These are phyloP conservation scores for Ulvella scutata DNA, from an alignment of 139 green algal species.

Conservation along the genomic window DNA sequence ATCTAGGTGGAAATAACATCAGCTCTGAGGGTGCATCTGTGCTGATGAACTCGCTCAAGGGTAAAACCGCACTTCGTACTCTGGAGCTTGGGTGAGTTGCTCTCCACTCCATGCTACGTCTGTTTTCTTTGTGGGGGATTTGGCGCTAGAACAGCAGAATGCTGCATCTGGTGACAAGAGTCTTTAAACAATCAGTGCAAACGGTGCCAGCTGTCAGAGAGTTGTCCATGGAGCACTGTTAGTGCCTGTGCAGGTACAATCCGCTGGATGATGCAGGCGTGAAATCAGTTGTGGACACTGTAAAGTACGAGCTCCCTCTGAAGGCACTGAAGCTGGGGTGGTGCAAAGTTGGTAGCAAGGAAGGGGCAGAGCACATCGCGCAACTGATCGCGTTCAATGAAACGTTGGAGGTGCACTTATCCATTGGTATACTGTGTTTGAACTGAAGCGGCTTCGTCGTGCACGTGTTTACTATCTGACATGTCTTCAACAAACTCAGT, in stretches of 20 bases:
- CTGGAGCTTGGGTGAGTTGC: slow-evolving; percentile 55
- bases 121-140: too few relatives aligned
- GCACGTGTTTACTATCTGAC: too few relatives aligned
- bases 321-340: slow-evolving; percentile 78
- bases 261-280: slow-evolving; percentile 67
- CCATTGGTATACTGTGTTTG: too few relatives aligned
- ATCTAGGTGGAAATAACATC: slow-evolving; percentile 94
- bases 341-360: slow-evolving; percentile 79
- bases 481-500: too few relatives aligned
- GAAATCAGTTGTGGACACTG: slow-evolving; percentile 49
- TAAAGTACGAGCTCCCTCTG: slow-evolving; percentile 79
- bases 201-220: too few relatives aligned
- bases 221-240: too few relatives aligned
- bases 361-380: slow-evolving; percentile 60
- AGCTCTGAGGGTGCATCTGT: slow-evolving; percentile 38
- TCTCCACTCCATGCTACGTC: neutral
- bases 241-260: slow-evolving; percentile 76
- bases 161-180: too few relatives aligned
- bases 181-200: too few relatives aligned
- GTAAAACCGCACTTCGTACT: slow-evolving; percentile 31
- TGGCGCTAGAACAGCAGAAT: too few relatives aligned
- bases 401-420: slow-evolving; percentile 28
- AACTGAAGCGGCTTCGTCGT: too few relatives aligned
- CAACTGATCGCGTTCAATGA: slow-evolving; percentile 88
- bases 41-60: slow-evolving; percentile 42